Evolutionary conservation across 176 grass and related monocot genomes (phyloP).

Genomic region (Eleusine coracana): DNA sequence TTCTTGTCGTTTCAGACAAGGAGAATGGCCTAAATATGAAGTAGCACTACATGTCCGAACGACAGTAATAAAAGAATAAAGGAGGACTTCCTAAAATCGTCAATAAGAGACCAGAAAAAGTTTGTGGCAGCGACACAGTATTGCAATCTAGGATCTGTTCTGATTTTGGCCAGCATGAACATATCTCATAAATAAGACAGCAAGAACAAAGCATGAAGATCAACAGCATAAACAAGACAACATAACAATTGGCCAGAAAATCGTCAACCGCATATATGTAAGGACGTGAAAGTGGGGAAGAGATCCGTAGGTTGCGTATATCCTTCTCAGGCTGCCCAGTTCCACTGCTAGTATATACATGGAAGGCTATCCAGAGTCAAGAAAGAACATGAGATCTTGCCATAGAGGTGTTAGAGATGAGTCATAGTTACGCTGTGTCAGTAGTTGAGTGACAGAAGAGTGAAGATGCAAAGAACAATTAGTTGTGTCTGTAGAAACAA

Average conservation of each 20-base stretch:
- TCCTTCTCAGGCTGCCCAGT: neutral
- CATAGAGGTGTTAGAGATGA: neutral
- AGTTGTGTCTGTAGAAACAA: constrained; percentile 34
- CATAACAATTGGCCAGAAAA: neutral
- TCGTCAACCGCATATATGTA: neutral
- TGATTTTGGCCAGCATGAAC: neutral
- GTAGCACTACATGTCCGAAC: no score
- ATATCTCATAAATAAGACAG: neutral
- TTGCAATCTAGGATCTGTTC: neutral
- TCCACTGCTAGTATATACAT: neutral
- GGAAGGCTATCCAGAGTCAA: neutral
- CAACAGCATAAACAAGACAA: neutral
- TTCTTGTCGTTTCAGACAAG: no score
- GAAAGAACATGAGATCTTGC: neutral
- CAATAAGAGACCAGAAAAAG: no score
- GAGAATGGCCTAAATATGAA: no score
- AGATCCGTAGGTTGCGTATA: neutral
- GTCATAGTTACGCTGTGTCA: neutral
- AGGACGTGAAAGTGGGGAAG: neutral
- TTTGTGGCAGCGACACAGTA: neutral
- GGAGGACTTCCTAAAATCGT: no score
- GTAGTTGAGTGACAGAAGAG: constrained; percentile 1
- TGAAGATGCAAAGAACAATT: constrained; percentile 3
- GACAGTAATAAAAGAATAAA: no score
- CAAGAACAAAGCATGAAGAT: neutral